These are phyloP conservation scores for Chondrostereum purpureum DNA, from an alignment of 1,284 basidiomycete genomes.

Conservation along the genomic window DNA sequence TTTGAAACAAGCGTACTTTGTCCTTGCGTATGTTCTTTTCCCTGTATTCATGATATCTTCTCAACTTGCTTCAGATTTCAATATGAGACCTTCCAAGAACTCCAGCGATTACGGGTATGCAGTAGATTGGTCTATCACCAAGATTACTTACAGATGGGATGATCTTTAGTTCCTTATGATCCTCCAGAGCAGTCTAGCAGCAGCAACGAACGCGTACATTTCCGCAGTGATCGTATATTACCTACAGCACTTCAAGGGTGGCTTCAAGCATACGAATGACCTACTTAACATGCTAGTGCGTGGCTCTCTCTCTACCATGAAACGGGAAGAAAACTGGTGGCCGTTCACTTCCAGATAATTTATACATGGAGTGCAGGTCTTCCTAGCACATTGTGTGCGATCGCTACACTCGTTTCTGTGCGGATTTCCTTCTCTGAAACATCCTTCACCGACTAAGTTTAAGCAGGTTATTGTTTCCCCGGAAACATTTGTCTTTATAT, in stretches of 20 bases:
- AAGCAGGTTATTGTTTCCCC: not conserved
- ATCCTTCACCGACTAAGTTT: not conserved
- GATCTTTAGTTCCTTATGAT: not conserved
- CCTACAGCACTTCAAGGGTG: not conserved
- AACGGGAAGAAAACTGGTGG: too few relatives aligned
- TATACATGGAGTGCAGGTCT: not conserved
- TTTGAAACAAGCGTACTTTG: too few relatives aligned
- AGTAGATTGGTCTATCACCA: not conserved
- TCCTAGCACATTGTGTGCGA: not conserved
- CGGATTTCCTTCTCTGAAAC: not conserved
- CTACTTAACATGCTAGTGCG: not conserved
- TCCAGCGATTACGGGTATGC: not conserved
- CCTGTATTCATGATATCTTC: not conserved
- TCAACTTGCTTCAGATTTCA: not conserved
- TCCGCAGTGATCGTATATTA: not conserved
- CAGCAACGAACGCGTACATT: not conserved
- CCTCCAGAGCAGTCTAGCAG: not conserved
- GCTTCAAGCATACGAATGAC: not conserved
- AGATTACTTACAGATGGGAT: not conserved
- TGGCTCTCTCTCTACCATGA: too few relatives aligned
- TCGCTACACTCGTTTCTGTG: not conserved
- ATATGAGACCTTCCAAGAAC: not conserved
- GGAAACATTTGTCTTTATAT: not conserved
- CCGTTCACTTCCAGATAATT: too few relatives aligned
- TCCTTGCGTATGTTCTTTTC: not conserved